Percentiles rank a stretch among this genome's conserved stretches.
These are phyloP conservation scores for Discostella pseudostelligera DNA, from an alignment of 108 stramenopile species.

Conservation along the genomic window DNA sequence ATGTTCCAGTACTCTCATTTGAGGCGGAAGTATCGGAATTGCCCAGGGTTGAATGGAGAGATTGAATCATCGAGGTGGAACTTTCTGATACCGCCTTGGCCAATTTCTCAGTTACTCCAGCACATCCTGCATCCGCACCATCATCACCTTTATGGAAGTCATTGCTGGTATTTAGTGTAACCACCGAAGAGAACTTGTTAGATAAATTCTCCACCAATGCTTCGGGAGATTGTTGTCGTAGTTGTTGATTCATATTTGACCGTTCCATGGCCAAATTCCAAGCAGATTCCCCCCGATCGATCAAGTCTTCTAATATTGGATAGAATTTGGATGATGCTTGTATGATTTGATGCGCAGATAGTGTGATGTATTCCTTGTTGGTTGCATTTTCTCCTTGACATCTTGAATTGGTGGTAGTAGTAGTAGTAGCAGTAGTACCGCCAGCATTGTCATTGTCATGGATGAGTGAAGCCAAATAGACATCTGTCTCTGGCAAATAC, in stretches of 20 bases:
- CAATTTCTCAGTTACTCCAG: not conserved
- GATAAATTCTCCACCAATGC: not conserved
- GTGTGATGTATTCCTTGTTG: not conserved
- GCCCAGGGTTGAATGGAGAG: constrained; percentile 9
- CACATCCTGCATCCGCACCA: not conserved
- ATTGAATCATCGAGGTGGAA: constrained; percentile 20
- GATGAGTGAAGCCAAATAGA: constrained; percentile 31
- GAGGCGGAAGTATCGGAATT: not conserved
- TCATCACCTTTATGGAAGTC: constrained; percentile 1
- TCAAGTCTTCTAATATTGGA: constrained; percentile 5
- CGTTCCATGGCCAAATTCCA: not conserved
- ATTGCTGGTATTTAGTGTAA: not conserved
- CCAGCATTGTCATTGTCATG: constrained; percentile 22
- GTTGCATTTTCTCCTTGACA: too few relatives aligned
- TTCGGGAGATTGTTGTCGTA: not conserved
- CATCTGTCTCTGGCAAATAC: constrained; percentile 22
- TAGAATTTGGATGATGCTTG: constrained; percentile 11
- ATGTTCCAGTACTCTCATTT: constrained; percentile 46
- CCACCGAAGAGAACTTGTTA: not conserved
- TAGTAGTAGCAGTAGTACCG: constrained; percentile 11
- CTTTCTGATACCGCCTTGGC: constrained; percentile 22
- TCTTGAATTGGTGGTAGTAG: constrained; percentile 11
- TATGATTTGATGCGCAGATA: constrained; percentile 1
- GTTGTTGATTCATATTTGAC: too few relatives aligned
- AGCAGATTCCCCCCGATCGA: constrained; percentile 2